A percentile compares a stretch with the other conserved stretches of the same genome.
Conservation (phyloP, 257 asterid genomes). For the Haberlea rhodopensis region DNA sequence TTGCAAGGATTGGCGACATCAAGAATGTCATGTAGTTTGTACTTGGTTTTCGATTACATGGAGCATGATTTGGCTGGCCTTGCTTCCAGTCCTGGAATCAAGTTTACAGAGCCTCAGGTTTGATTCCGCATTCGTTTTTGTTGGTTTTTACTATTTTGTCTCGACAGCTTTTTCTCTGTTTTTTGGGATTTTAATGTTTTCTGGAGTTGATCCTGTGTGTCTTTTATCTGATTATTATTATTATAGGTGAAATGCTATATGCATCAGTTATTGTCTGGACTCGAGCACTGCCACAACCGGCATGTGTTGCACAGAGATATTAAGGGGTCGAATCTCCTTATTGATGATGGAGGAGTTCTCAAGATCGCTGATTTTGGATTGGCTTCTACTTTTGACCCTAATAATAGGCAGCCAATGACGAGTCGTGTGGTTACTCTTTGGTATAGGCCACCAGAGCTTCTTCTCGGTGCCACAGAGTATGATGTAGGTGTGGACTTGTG, state of each 20-base stretch:
- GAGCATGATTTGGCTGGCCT: conserved; percentile 89
- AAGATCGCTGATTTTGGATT: conserved; percentile 89
- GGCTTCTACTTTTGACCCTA: conserved; percentile 75
- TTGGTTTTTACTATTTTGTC: not conserved
- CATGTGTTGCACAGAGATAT: conserved; percentile 83
- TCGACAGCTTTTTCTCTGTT: not conserved
- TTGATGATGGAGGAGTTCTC: conserved; percentile 66
- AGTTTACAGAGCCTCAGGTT: conserved; percentile 82
- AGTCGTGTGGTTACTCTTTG: conserved; percentile 89
- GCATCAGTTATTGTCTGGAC: conserved; percentile 77
- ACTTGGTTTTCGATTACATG: conserved; percentile 79
- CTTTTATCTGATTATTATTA: conserved; percentile 28
- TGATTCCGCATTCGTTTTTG: conserved; percentile 1
- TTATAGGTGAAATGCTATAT: conserved; percentile 91
- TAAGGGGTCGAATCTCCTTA: conserved; percentile 86
- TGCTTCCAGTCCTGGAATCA: conserved; percentile 70
- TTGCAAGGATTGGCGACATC: conserved; percentile 82
- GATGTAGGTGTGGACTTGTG: conserved; percentile 90
- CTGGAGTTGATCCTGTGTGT: conserved; percentile 24
- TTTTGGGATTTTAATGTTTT: not conserved
- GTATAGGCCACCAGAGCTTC: conserved; percentile 93
- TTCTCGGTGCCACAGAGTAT: conserved; percentile 82
- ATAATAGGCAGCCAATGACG: conserved; percentile 78
- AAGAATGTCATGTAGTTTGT: conserved; percentile 86
- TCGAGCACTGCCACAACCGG: conserved; percentile 80